Conservation (phyloP, 1,139 yeast species). For the Kodamaea anthophila region DNA sequence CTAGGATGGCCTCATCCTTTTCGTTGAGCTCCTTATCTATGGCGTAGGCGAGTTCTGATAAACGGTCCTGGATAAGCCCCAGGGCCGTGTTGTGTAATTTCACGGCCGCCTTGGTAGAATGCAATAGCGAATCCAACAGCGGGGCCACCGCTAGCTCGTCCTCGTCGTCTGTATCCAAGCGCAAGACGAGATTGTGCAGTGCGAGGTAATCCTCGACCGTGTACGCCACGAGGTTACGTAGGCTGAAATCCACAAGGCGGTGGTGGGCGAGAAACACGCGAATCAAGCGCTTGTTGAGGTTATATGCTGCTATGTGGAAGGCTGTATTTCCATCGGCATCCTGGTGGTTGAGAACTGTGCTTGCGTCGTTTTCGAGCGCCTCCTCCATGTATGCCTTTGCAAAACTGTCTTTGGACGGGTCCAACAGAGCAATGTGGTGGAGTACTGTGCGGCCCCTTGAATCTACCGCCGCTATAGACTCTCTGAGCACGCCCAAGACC, state of each 20-base stretch:
- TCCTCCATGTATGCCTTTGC: conserved; percentile 70
- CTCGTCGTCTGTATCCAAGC: conserved; percentile 13
- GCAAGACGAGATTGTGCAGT: conserved; percentile 30
- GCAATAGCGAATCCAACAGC: conserved; percentile 35
- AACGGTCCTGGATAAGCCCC: conserved; percentile 33
- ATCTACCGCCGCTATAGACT: conserved; percentile 71
- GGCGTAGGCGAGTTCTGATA: conserved; percentile 34
- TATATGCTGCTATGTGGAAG: conserved; percentile 71
- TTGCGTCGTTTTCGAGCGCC: conserved; percentile 16
- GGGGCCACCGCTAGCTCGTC: conserved; percentile 5
- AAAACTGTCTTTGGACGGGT: conserved; percentile 54
- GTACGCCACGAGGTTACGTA: conserved; percentile 65
- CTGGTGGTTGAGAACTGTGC: conserved; percentile 68
- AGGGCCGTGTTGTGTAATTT: conserved; percentile 31
- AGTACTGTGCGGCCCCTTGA: conserved; percentile 64
- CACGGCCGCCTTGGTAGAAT: conserved; percentile 33
- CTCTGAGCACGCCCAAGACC: conserved; percentile 67
- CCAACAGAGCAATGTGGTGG: conserved; percentile 66
- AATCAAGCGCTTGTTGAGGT: conserved; percentile 69
- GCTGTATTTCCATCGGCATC: conserved; percentile 88
- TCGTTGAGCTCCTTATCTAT: conserved; percentile 38
- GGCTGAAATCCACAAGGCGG: conserved; percentile 54
- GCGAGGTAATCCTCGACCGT: conserved; percentile 69
- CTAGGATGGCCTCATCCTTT: conserved; percentile 30
- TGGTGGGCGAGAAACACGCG: conserved; percentile 67